Base-by-base conservation (phyloP, 805 yeast species). In the Wickerhamiella vanderwaltii region DNA sequence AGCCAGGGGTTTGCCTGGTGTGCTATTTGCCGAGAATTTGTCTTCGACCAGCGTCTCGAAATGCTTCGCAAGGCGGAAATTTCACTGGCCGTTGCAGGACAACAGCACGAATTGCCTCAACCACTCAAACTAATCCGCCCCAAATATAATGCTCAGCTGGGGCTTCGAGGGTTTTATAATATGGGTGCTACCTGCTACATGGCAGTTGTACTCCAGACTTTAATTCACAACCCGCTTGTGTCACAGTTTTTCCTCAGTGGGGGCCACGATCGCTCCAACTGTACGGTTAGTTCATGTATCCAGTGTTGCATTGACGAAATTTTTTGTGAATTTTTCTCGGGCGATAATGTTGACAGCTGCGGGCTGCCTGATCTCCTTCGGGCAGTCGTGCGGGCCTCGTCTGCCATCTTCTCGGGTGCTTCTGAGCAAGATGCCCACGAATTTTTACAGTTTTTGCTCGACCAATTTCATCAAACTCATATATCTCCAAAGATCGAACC, bases 341-440 rank as follows among this genome's bases (percentile, higher is more conserved):
- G 79, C 2, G 63, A 69, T 13, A 63, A 68, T 23, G 68, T 72
- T 34, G 69, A 75, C 24, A 86, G 94, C 2, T 79, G 64, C 62
- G 96, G 97, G 0, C 79, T 91, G 48, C 77, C 91, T 2, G 73
- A 80, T 39, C 61, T 91, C 35, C 66, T 91, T 38, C 69, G 74
- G n/a, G 83, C 95, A 9, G 79, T 95, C 1, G 86, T 95, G 88
- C 78, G 77, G 52, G 77, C 79, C 35, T 44, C 44, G 35, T 48
- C 52, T 32, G 43, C 44, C 6, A 72, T 85, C 25, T 70, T 91
- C 45, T 94, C 96, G 0, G 99, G 99, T 1, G 87, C 87, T 51
- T 80, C 91, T 26, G 96, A 91, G 60, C 99, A 91, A 61, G 99
- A 91, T 58, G 97, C 98, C 0, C 99, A 91, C 61, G 99, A 91